Percentiles rank a stretch among this genome's conserved stretches.
These are phyloP conservation scores for Aspergillus nanangensis DNA, from an alignment of 495 filamentous ascomycete genomes.

Conservation along the genomic window DNA sequence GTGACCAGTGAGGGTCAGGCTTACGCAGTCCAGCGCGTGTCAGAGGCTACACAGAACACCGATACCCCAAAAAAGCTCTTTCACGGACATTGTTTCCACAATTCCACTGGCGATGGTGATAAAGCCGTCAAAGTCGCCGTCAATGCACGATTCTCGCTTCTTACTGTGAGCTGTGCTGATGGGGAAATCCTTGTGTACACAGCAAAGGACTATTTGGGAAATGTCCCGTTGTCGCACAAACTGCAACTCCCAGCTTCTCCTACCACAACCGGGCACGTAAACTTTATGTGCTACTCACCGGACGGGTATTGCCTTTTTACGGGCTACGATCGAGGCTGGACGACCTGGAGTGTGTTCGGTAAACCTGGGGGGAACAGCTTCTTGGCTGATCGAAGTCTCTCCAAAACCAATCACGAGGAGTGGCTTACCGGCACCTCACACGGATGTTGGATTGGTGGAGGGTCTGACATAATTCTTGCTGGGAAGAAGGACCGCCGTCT, in stretches of 20 bases:
- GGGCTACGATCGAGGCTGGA: conserved; percentile 91
- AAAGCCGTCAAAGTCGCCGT: conserved; percentile 72
- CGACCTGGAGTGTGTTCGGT: conserved; percentile 94
- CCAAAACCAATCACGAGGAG: conserved; percentile 62
- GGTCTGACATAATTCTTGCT: conserved; percentile 76
- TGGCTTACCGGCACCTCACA: conserved; percentile 75
- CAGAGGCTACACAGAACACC: conserved; percentile 22
- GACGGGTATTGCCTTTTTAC: conserved; percentile 96
- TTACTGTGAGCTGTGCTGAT: conserved; percentile 80
- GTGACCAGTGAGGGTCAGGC: conserved; percentile 84
- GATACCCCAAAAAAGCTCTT: conserved; percentile 63
- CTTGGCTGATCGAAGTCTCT: conserved; percentile 57
- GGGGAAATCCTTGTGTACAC: conserved; percentile 83
- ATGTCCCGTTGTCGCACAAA: conserved; percentile 84
- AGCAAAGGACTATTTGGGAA: conserved; percentile 87
- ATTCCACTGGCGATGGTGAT: conserved; percentile 53
- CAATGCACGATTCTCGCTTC: conserved; percentile 89
- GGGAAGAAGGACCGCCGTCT: conserved; percentile 66
- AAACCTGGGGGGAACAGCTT: conserved; percentile 84
- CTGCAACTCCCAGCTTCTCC: conserved; percentile 62
- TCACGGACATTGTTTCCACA: conserved; percentile 86
- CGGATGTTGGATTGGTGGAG: conserved; percentile 82
- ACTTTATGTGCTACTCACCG: conserved; percentile 80
- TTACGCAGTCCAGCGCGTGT: conserved; percentile 82
- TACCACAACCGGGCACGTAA: conserved; percentile 61